Evolutionary conservation across 176 grass and related monocot species (phyloP).

Genomic region (Aegilops umbellulata): DNA sequence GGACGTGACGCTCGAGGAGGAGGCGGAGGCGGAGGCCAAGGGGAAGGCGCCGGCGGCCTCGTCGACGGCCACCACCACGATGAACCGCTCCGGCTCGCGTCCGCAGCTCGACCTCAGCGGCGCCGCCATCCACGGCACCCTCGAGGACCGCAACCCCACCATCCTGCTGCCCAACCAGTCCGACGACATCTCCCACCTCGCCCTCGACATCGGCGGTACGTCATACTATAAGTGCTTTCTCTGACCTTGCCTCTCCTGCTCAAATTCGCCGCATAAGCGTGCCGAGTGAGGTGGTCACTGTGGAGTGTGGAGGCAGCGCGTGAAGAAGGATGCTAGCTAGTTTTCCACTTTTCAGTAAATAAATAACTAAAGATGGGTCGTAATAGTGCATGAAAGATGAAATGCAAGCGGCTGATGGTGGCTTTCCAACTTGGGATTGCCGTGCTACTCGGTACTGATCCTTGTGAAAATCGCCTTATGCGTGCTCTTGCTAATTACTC

Average conservation of each 20-base stretch:
- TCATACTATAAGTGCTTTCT: too few species aligned
- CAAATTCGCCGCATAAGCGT: neutral
- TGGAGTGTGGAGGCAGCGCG: neutral
- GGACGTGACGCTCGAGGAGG: slow-evolving; percentile 33
- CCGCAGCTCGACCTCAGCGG: slow-evolving; percentile 93
- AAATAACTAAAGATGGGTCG: neutral
- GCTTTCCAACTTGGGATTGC: neutral
- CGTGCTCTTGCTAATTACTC: neutral
- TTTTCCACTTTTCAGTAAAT: neutral
- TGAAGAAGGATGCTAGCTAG: neutral
- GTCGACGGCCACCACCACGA: slow-evolving; percentile 16
- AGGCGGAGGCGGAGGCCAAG: neutral
- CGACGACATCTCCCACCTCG: slow-evolving; percentile 95
- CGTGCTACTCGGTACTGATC: neutral
- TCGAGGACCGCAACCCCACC: slow-evolving; percentile 80
- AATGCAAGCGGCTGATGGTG: neutral
- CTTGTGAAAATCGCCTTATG: neutral
- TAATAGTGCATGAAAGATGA: neutral
- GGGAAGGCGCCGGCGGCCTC: neutral
- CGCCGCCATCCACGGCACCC: slow-evolving; percentile 86
- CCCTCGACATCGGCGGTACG: slow-evolving; percentile 91
- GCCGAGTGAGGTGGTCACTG: neutral
- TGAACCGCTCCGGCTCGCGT: slow-evolving; percentile 75
- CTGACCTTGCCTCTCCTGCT: neutral
- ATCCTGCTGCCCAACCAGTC: slow-evolving; percentile 97